Evolutionary conservation across 371 early-diverging fungal genomes (phyloP).

Genomic region (Actinomucor elegans): DNA sequence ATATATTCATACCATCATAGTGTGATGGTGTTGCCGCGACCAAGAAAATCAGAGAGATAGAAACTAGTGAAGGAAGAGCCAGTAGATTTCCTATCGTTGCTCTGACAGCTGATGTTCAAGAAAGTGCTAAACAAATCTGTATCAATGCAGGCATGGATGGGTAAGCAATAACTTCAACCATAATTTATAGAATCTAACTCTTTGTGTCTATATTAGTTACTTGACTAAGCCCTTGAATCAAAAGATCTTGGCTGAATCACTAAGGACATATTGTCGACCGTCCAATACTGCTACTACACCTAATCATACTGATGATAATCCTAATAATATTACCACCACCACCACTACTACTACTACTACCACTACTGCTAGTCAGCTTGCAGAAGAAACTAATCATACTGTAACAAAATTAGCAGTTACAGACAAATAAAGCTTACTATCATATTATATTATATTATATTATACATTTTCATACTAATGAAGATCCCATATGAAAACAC

Average conservation of each 20-base stretch:
- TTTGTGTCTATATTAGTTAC: too few relatives aligned
- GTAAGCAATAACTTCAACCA: too few relatives aligned
- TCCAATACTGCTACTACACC: background rate
- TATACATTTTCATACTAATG: background rate
- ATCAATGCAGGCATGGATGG: conserved; percentile 52
- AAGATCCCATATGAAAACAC: too few relatives aligned
- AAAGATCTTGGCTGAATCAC: conserved; percentile 26
- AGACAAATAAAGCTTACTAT: background rate
- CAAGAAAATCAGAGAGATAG: conserved; percentile 35
- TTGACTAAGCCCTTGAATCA: conserved; percentile 47
- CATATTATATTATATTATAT: background rate
- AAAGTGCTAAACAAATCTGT: conserved; percentile 45
- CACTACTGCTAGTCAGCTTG: too few relatives aligned
- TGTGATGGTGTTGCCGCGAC: conserved; percentile 55
- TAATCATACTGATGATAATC: too few relatives aligned
- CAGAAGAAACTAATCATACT: too few relatives aligned
- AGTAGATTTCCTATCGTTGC: conserved; percentile 33
- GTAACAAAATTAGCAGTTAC: background rate
- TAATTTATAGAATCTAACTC: too few relatives aligned
- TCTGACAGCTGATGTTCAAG: conserved; percentile 52
- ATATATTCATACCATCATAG: conserved; percentile 6
- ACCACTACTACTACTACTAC: too few relatives aligned
- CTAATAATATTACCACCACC: too few relatives aligned
- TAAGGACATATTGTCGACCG: conserved; percentile 23
- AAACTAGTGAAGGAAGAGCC: conserved; percentile 13